Evolutionary conservation across 176 grass and related monocot genomes (phyloP).

Genomic region (Avena sativa): DNA sequence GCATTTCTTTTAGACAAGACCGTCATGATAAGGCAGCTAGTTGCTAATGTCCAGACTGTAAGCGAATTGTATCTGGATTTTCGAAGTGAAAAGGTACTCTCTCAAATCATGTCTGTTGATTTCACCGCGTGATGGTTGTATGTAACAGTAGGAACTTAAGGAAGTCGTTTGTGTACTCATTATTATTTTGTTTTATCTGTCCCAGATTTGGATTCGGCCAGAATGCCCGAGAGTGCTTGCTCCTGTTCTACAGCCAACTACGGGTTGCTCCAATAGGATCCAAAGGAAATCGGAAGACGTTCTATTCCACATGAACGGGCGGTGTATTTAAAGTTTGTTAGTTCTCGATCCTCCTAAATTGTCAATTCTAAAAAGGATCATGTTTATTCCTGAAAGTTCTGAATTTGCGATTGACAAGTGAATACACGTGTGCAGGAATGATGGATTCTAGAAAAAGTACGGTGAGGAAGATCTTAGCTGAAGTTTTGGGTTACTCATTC

Average conservation of each 20-base stretch:
- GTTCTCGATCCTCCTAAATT: constrained; percentile 30
- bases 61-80: not conserved
- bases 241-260: too few species aligned
- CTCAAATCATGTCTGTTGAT: not conserved
- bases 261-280: constrained; percentile 42
- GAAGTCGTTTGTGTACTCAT: too few species aligned
- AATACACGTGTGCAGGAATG: constrained; percentile 67
- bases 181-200: too few species aligned
- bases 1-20: not conserved
- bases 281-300: constrained; percentile 95
- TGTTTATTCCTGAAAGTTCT: constrained; percentile 11
- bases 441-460: constrained; percentile 99
- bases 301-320: constrained; percentile 75
- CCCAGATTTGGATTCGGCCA: too few species aligned
- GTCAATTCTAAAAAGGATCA: not conserved
- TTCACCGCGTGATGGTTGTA: not conserved
- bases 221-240: too few species aligned
- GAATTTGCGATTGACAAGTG: constrained; percentile 29
- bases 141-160: too few species aligned
- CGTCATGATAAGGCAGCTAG: not conserved
- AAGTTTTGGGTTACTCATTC: constrained; percentile 93
- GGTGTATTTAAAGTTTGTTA: constrained; percentile 95
- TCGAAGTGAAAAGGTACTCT: not conserved
- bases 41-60: not conserved
- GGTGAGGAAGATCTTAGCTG: constrained; percentile 88